phyloP scores from a whole-genome alignment of 805 yeast genomes.

The Clavispora phyllophila region DNA sequence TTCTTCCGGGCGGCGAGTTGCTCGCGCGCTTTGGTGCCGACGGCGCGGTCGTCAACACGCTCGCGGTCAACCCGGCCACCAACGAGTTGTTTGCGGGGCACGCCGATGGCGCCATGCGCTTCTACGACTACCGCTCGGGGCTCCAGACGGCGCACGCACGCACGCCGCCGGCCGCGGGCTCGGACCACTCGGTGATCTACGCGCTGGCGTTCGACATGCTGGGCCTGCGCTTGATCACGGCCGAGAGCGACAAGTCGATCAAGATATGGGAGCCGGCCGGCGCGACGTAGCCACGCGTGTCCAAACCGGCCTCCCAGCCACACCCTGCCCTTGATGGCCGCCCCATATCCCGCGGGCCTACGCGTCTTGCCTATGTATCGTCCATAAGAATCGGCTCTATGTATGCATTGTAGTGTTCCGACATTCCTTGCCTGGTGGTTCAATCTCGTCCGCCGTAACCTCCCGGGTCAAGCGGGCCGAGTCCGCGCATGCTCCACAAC shows the following conservation, averaged over 20 bases:
- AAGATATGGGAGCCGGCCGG: conserved; percentile 56
- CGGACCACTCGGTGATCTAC: conserved; percentile 62
- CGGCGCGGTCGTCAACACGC: conserved; percentile 57
- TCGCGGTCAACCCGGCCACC: conserved; percentile 58
- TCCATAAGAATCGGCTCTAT: too few relatives aligned
- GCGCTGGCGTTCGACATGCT: conserved; percentile 72
- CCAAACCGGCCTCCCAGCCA: too few relatives aligned
- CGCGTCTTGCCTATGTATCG: too few relatives aligned
- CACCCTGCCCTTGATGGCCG: too few relatives aligned
- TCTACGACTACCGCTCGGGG: conserved; percentile 77
- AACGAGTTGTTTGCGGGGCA: conserved; percentile 71
- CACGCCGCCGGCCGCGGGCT: conserved; percentile 65
- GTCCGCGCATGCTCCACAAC: too few relatives aligned
- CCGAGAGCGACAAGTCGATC: conserved; percentile 86
- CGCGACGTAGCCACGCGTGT: not conserved
- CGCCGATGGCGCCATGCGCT: conserved; percentile 73
- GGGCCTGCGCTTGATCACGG: conserved; percentile 76
- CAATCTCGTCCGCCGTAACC: too few relatives aligned
- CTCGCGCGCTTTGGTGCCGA: conserved; percentile 50
- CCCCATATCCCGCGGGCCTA: too few relatives aligned
- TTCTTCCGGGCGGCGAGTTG: conserved; percentile 69
- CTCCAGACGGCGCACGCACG: conserved; percentile 48
- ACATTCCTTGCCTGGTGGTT: too few relatives aligned
- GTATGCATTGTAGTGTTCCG: too few relatives aligned
- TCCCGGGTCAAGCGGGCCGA: too few relatives aligned